phyloP scores from a whole-genome alignment of 768 basidiomycete species.

The Thelephora aurantiotincta region DNA sequence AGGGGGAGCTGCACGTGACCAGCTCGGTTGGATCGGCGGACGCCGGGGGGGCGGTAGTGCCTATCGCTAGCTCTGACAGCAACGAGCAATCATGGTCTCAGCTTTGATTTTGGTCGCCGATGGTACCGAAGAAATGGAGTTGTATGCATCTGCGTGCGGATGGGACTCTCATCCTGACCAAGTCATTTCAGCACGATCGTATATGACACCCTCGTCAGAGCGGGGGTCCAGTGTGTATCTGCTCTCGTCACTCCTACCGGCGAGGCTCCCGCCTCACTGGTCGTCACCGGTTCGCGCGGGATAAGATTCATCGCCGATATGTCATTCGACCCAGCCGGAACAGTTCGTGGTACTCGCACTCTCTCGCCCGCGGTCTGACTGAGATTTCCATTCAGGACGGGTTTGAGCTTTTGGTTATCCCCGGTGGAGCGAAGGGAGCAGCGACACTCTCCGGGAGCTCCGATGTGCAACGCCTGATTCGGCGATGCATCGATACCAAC shows the following conservation, averaged over 20 bases:
- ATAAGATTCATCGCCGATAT: constrained; percentile 59
- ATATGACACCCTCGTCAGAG: constrained; percentile 73
- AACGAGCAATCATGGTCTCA: constrained; percentile 20
- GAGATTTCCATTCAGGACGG: constrained; percentile 27
- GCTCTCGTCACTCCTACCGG: constrained; percentile 32
- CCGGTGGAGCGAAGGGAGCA: constrained; percentile 69
- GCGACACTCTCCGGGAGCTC: constrained; percentile 49
- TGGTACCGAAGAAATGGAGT: constrained; percentile 86
- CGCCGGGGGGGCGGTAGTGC: too few species aligned
- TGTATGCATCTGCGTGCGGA: constrained; percentile 30
- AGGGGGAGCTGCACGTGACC: too few species aligned
- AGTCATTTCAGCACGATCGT: constrained; percentile 45
- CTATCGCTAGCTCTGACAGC: too few species aligned
- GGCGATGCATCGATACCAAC: constrained; percentile 33
- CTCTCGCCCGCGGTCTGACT: not conserved
- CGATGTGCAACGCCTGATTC: constrained; percentile 49
- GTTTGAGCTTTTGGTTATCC: constrained; percentile 60
- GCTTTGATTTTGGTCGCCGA: constrained; percentile 66
- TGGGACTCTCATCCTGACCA: not conserved
- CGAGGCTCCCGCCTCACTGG: constrained; percentile 22
- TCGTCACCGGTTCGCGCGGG: constrained; percentile 56
- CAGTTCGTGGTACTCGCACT: not conserved
- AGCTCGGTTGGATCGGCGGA: too few species aligned
- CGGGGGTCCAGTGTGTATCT: constrained; percentile 50
- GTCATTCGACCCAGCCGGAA: constrained; percentile 10